Evolutionary conservation across 306 rosid genomes (phyloP), one percentile per base, ranked within the genome.

Genomic region (Gynostemma pentaphyllum): DNA sequence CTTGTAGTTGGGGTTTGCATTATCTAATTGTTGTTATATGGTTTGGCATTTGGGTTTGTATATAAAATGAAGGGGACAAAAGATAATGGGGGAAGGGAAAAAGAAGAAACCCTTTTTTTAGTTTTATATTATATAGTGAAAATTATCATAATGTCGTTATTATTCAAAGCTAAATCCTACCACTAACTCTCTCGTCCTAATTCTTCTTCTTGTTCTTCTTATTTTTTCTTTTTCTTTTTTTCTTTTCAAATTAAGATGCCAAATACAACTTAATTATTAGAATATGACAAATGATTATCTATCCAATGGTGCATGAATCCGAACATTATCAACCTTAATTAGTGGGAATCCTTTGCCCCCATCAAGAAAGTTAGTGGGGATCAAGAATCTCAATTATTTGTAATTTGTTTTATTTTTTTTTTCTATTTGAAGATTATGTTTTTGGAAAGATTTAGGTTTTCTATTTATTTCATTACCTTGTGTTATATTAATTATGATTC

Each of bases 331-430:
- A 61, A 59, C 64, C 66, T 23, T 60, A 60, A 39, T 60, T 14
- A 39, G 65, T 39, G 65, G 48, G 65, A 60, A 37, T 60, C 46
- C 47, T 39, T 60, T 37, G 28, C 12, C 7, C 5, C 32, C 19
- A 1, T 6, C 0, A 36, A 36, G 10, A 10, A 36, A 59, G 34
- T 59, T 4, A 19, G 65, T 22, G 47, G 48, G 48, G 39, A 60
- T 60, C 21, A 37, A 60, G 66, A 61, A 39, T 61, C 66, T 61
- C 66, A 40, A 61, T 61, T 40, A 61, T 61, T 40, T 60, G 48
- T 40, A 60, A 60, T 39, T 21, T 59, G 32, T 59, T 59, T 5
- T 21, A 59, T 27, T 59, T 61, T 13, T 40, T 61, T 60, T 6
- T 30, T 15, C 19, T 39, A 22, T 50, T 22, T 2, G 13, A 29